A percentile compares a stretch with the other conserved stretches of the same genome.
phyloP scores from a whole-genome alignment of 106 monocot species.

The Agapanthus africanus region DNA sequence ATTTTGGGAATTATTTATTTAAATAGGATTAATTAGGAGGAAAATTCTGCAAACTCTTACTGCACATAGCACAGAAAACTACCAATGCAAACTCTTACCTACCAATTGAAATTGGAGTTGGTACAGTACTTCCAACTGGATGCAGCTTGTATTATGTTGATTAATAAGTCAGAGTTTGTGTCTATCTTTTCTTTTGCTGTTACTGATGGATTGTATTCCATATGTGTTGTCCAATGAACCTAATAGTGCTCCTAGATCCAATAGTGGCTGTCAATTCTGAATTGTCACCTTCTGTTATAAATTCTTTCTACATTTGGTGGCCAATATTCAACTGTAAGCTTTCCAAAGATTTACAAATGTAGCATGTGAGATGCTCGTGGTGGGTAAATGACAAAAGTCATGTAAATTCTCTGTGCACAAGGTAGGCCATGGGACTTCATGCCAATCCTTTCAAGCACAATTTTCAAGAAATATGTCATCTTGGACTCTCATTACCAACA shows the following conservation, averaged over 20 bases:
- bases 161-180: not conserved
- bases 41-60: too few species aligned
- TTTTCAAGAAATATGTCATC: too few species aligned
- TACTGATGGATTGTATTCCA: not conserved
- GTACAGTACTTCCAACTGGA: not conserved
- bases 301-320: not conserved
- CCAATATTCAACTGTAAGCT: not conserved
- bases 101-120: not conserved
- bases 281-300: not conserved
- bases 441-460: not conserved
- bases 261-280: not conserved
- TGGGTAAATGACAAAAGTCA: not conserved
- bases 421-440: not conserved
- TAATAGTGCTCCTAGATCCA: not conserved
- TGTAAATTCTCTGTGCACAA: not conserved
- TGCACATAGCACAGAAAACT: not conserved
- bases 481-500: too few species aligned
- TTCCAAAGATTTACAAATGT: not conserved
- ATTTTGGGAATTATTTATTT: too few species aligned
- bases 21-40: too few species aligned
- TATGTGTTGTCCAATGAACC: not conserved
- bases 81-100: not conserved
- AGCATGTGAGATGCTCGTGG: conserved; percentile 6
- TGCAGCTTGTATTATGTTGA: not conserved
- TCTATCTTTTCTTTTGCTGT: not conserved